Conservation (phyloP, 129 eudicot genomes). For the Silybum marianum region DNA sequence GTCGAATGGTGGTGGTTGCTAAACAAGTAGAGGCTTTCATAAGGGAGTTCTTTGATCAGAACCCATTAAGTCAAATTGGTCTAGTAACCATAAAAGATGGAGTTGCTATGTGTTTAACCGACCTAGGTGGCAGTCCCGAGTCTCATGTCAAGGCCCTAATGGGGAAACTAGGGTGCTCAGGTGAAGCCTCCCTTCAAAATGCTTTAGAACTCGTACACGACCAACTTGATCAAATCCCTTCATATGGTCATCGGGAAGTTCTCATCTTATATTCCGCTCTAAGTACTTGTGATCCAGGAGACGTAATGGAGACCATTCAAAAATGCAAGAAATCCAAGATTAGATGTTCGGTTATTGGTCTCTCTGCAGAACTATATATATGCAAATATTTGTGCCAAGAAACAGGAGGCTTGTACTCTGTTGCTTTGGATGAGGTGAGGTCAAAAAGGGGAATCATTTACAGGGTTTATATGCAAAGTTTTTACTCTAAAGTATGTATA, state of each 20-base stretch:
- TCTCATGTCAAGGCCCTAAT: conserved; percentile 85
- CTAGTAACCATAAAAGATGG: conserved; percentile 83
- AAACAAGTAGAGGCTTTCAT: conserved; percentile 93
- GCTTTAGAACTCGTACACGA: conserved; percentile 88
- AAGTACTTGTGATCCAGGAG: conserved; percentile 98
- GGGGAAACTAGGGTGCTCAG: conserved; percentile 90
- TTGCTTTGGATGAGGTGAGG: conserved; percentile 96
- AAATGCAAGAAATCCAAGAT: conserved; percentile 86
- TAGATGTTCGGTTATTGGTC: conserved; percentile 95
- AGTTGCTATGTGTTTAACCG: conserved; percentile 81
- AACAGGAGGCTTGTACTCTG: conserved; percentile 93
- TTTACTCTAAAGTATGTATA: background rate
- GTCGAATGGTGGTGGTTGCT: conserved; percentile 89
- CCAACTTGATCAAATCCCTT: conserved; percentile 74
- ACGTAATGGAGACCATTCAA: conserved; percentile 81
- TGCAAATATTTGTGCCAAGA: conserved; percentile 92
- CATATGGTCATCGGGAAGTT: conserved; percentile 95
- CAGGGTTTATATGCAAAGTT: background rate
- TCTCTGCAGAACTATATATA: conserved; percentile 90
- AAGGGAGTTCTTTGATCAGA: conserved; percentile 95
- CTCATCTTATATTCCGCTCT: conserved; percentile 85
- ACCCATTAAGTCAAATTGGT: conserved; percentile 92
- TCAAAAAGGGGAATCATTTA: background rate
- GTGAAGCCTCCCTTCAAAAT: conserved; percentile 93
- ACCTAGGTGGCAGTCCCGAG: conserved; percentile 98